Percentiles rank a stretch among this genome's conserved stretches.
These are phyloP conservation scores for Colletotrichum sp. DNA, from an alignment of 2,329 filamentous ascomycete genomes.

Conservation along the genomic window DNA sequence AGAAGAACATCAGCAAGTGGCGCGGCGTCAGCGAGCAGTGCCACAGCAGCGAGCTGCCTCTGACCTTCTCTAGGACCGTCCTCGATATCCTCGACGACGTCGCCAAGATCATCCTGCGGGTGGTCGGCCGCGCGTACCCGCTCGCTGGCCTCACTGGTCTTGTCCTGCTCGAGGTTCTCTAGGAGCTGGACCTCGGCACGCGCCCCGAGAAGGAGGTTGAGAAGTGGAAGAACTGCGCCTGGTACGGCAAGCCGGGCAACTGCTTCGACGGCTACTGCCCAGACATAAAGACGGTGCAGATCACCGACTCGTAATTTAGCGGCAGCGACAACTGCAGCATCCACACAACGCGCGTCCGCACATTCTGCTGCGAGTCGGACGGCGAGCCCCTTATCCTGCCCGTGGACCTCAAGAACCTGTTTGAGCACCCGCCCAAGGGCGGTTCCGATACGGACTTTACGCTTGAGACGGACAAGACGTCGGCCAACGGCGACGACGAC, in stretches of 20 bases:
- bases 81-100: slow-evolving; percentile 2
- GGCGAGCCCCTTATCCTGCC: slow-evolving; percentile 37
- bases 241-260: slow-evolving; percentile 36
- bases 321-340: slow-evolving; percentile 26
- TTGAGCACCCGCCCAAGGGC: slow-evolving; percentile 34
- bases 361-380: slow-evolving; percentile 26
- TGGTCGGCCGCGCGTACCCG: background rate
- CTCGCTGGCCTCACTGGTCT: background rate
- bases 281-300: slow-evolving; percentile 27
- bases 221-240: slow-evolving; percentile 36
- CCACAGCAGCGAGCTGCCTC: slow-evolving; percentile 23
- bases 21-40: slow-evolving; percentile 24
- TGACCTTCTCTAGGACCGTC: slow-evolving; percentile 28
- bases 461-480: slow-evolving; percentile 33
- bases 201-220: slow-evolving; percentile 26
- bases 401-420: slow-evolving; percentile 38
- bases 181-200: slow-evolving; percentile 21
- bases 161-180: slow-evolving; percentile 3
- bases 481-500: slow-evolving; percentile 24
- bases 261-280: slow-evolving; percentile 38
- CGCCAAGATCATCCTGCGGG: background rate
- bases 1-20: slow-evolving; percentile 29
- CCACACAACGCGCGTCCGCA: background rate
- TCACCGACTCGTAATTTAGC: slow-evolving; percentile 31
- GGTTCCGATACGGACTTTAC: slow-evolving; percentile 33